Evolutionary conservation across 164 flowering plant genomes (phyloP).

Genomic region (Kalanchoe fedtschenkoi): DNA sequence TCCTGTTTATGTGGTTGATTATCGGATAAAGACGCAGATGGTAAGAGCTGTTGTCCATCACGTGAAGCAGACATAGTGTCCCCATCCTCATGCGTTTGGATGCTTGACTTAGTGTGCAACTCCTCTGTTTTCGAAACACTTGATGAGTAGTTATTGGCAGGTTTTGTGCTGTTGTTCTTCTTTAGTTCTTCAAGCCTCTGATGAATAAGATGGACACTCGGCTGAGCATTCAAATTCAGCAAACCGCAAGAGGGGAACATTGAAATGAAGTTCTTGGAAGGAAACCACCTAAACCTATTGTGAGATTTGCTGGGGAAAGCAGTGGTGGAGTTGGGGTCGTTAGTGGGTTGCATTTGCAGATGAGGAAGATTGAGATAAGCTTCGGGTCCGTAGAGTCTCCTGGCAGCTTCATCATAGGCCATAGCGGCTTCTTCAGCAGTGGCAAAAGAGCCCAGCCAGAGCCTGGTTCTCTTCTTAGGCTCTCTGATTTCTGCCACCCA

Average conservation of each 20-base stretch:
- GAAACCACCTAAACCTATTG: slow-evolving; percentile 68
- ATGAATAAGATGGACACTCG: slow-evolving; percentile 83
- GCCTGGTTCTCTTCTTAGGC: slow-evolving; percentile 90
- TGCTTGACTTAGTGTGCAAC: slow-evolving; percentile 2
- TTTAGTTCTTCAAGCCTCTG: slow-evolving; percentile 81
- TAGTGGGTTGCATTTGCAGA: slow-evolving; percentile 29
- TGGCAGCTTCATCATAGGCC: slow-evolving; percentile 97
- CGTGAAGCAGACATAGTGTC: neutral
- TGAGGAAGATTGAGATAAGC: slow-evolving; percentile 93
- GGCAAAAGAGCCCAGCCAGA: slow-evolving; percentile 92
- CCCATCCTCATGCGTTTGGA: neutral
- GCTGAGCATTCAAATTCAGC: slow-evolving; percentile 84
- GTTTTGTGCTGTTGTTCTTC: slow-evolving; percentile 21
- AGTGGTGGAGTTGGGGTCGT: slow-evolving; percentile 10
- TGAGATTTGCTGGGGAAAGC: neutral
- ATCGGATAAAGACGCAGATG: neutral
- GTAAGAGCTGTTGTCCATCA: slow-evolving; percentile 2
- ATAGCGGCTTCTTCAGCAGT: slow-evolving; percentile 98
- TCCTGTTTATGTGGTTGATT: slow-evolving; percentile 1
- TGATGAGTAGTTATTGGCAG: neutral
- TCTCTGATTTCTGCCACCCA: slow-evolving; percentile 99
- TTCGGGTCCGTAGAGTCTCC: slow-evolving; percentile 77
- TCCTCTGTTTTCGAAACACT: slow-evolving; percentile 9
- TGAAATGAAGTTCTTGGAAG: slow-evolving; percentile 63
- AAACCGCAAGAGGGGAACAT: slow-evolving; percentile 62